Conservation (phyloP, 108 stramenopile species). For the Pseudonitzschia pungens region DNA sequence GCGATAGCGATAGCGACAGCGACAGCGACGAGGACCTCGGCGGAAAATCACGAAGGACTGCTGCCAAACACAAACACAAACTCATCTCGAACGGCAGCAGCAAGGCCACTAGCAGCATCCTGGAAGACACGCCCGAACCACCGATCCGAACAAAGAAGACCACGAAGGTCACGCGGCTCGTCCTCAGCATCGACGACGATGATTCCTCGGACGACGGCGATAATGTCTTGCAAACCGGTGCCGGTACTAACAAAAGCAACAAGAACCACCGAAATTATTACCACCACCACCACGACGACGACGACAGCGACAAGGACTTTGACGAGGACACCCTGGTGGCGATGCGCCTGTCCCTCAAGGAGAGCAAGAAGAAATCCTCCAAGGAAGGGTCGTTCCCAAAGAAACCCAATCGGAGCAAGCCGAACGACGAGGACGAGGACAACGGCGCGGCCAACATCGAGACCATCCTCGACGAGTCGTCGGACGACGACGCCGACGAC, state of each 20-base stretch:
- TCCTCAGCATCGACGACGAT: conserved; percentile 1
- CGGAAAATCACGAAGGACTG: too few relatives aligned
- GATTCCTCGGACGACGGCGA: conserved; percentile 20
- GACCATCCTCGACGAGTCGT: conserved; percentile 14
- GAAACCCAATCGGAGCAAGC: conserved; percentile 11
- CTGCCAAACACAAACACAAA: not conserved
- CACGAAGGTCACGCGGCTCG: not conserved
- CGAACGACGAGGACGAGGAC: conserved; percentile 25
- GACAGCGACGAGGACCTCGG: too few relatives aligned
- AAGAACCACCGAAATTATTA: not conserved
- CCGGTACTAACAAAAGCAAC: not conserved
- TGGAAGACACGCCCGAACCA: not conserved
- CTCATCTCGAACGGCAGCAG: conserved; percentile 23
- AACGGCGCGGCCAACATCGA: conserved; percentile 16
- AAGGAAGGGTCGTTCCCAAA: too few relatives aligned
- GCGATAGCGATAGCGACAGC: conserved; percentile 30
- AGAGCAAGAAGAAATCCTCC: conserved; percentile 21
- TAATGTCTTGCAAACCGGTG: conserved; percentile 1
- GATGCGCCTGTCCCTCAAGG: conserved; percentile 34
- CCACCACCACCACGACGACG: not conserved
- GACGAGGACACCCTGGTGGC: conserved; percentile 44
- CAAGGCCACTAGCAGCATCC: conserved; percentile 26
- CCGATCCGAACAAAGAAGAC: not conserved
- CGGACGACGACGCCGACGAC: conserved; percentile 46
- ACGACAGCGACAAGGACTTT: conserved; percentile 1